Conservation (phyloP, 495 filamentous ascomycete species). For the Daldinia childiae region DNA sequence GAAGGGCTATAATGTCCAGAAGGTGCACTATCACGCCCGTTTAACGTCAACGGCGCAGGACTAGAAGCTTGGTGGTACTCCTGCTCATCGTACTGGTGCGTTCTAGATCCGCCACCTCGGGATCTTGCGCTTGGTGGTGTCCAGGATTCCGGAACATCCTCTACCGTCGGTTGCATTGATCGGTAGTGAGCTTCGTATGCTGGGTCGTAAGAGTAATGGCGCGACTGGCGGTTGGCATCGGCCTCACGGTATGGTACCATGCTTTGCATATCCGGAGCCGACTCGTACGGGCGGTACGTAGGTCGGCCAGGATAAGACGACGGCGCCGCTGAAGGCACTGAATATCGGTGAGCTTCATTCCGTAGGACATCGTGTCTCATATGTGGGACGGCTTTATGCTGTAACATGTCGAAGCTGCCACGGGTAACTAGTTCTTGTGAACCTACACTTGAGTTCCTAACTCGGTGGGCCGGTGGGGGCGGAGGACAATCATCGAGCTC, state of each 20-base stretch:
- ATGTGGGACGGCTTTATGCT: constrained; percentile 48
- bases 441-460: constrained; percentile 51
- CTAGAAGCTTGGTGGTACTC: constrained; percentile 52
- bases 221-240: constrained; percentile 44
- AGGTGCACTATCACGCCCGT: constrained; percentile 50
- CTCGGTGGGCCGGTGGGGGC: constrained; percentile 57
- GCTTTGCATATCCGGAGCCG: constrained; percentile 48
- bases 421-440: constrained; percentile 49
- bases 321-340: constrained; percentile 43
- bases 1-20: constrained; percentile 46
- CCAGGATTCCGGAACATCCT: constrained; percentile 68
- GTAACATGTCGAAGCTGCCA: constrained; percentile 42
- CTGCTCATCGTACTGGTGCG: constrained; percentile 47
- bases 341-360: constrained; percentile 58
- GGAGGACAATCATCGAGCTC: constrained; percentile 54
- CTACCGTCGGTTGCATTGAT: constrained; percentile 73
- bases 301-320: constrained; percentile 58
- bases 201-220: constrained; percentile 61
- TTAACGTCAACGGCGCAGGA: constrained; percentile 60
- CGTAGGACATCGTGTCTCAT: constrained; percentile 61
- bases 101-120: constrained; percentile 55
- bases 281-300: constrained; percentile 57
- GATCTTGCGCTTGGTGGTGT: constrained; percentile 54
- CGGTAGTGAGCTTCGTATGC: constrained; percentile 55
- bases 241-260: constrained; percentile 43